Base-by-base conservation (phyloP, 768 basidiomycete genomes). In the Suillus subaureus region DNA sequence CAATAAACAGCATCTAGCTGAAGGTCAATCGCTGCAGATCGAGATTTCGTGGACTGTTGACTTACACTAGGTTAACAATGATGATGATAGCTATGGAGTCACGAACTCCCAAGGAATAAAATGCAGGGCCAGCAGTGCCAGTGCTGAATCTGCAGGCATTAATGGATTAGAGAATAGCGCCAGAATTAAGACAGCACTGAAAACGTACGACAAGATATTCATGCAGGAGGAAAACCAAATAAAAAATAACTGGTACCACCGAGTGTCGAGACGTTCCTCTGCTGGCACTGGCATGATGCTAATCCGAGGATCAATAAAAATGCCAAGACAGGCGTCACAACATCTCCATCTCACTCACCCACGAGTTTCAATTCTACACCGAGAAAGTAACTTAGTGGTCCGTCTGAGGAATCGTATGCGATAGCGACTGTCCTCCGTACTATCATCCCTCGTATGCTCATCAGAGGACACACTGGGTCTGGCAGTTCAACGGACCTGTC, bases 381-480 rank as follows among this genome's bases (percentile, higher is more conserved):
- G n/a, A 47, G 45, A 47, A 23, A 47, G 45, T 47, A 47, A 23
- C 23, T 49, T n/a, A 23, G 47, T 23, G 5, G 13, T 49, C 6
- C 23, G 47, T 23, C n/a, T 23, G 13, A 49, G 13, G 2, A 49
- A 49, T 13, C 47, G n/a, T 13, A 13, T 3, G 6, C 6, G 47
- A 23, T 23, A 23, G n/a, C 47, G n/a, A 49, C 6, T n/a, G n/a
- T 26, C 49, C 13, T 51, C 23, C 3, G 15, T 1, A 6, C n/a
- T 13, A 93, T 51, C 23, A 15, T 26, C 49, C 23, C 49, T 51
- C 6, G 15, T 26, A 51, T 15, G 6, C 13, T 51, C 49, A 51
- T 51, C 49, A 51, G 49, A 26, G 23, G 23, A 26, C 23, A 26
- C 23, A 39, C 26, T 26, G 57, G 23, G 15, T 4, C 13, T 40